Evolutionary conservation across 371 early-diverging fungal genomes (phyloP).

Genomic region (Blakeslea trispora): DNA sequence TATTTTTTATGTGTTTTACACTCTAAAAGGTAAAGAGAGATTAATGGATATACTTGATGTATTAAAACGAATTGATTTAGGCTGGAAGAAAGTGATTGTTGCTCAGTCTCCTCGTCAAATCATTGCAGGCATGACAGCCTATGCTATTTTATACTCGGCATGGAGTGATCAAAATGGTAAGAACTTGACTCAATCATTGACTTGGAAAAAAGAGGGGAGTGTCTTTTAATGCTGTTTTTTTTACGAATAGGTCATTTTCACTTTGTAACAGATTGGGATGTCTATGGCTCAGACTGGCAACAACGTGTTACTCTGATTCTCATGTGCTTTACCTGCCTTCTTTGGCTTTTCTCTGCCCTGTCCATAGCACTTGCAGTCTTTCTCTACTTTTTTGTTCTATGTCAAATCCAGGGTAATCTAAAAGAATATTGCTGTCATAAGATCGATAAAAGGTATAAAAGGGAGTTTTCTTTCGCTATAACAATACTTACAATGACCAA

Average conservation of each 20-base stretch:
- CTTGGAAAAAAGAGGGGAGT: background rate
- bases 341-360: conserved; percentile 64
- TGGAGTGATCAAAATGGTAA: conserved; percentile 33
- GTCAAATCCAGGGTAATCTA: conserved; percentile 82
- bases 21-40: conserved; percentile 67
- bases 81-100: conserved; percentile 85
- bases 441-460: conserved; percentile 79
- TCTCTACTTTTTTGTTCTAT: conserved; percentile 82
- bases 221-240: too few species aligned
- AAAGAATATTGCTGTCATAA: conserved; percentile 93
- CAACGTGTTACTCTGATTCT: conserved; percentile 37
- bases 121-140: conserved; percentile 52
- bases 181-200: background rate
- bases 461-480: too few species aligned
- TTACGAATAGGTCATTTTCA: conserved; percentile 26
- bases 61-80: conserved; percentile 26
- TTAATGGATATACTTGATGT: too few species aligned
- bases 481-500: too few species aligned
- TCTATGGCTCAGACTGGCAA: conserved; percentile 39
- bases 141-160: conserved; percentile 30
- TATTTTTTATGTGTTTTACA: conserved; percentile 89
- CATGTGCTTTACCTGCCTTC: conserved; percentile 68
- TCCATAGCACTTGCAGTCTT: conserved; percentile 63
- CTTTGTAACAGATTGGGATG: conserved; percentile 28
- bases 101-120: conserved; percentile 87